Conservation (phyloP, 164 flowering plant genomes). For the Saururus chinensis region DNA sequence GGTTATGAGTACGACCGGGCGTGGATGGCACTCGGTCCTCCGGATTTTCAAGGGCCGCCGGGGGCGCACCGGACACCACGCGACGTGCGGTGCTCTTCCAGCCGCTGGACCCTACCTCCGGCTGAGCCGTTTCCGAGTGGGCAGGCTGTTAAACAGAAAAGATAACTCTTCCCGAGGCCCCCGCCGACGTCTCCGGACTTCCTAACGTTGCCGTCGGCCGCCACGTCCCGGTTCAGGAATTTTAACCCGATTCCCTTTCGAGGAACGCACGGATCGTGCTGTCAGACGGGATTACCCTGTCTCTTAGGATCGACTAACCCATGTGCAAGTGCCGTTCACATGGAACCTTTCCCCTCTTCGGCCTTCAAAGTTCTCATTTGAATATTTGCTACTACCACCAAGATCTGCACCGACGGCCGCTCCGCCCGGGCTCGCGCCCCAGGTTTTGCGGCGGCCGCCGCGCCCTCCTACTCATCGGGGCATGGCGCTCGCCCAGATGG, state of each 20-base stretch:
- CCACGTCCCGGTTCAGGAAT: background rate
- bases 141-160: constrained; percentile 1
- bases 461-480: constrained; percentile 1
- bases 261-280: background rate
- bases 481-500: background rate
- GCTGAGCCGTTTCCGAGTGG: too few species aligned
- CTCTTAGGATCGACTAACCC: background rate
- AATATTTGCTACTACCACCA: background rate
- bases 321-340: background rate
- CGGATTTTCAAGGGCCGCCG: too few species aligned
- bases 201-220: constrained; percentile 1
- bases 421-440: background rate
- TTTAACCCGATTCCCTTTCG: background rate
- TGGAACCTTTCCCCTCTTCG: background rate
- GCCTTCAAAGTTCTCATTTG: background rate
- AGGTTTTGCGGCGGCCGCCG: background rate
- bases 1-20: too few species aligned
- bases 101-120: too few species aligned
- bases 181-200: constrained; percentile 17
- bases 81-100: too few species aligned
- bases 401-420: background rate
- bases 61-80: too few species aligned
- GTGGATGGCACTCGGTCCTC: too few species aligned
- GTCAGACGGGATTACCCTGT: background rate
- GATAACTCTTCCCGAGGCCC: constrained; percentile 7